Conservation (phyloP, 2,329 filamentous ascomycete genomes). For the Emmonsia crescens region DNA sequence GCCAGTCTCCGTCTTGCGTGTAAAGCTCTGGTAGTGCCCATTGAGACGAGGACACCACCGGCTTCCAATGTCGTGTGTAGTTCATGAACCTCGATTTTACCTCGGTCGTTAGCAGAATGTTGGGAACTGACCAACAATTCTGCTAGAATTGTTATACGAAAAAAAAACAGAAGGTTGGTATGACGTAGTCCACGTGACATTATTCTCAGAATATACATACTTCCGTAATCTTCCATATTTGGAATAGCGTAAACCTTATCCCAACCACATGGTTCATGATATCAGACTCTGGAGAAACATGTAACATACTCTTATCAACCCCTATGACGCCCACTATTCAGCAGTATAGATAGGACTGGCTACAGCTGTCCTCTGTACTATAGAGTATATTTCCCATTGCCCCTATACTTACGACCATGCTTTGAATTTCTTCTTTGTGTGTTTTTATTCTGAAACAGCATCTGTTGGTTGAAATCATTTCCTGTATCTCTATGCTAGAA, state of each 20-base stretch:
- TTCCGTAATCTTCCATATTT: not conserved
- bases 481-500: not conserved
- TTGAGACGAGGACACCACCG: slow-evolving; percentile 19
- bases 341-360: not conserved
- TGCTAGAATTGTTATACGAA: not conserved
- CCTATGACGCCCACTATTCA: not conserved
- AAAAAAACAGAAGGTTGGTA: not conserved
- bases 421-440: not conserved
- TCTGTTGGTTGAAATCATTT: not conserved
- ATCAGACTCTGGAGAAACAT: not conserved
- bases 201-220: not conserved
- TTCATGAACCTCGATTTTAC: slow-evolving; percentile 3
- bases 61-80: slow-evolving; percentile 2
- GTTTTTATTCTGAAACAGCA: not conserved
- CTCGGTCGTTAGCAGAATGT: not conserved
- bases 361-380: not conserved
- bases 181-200: not conserved
- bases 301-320: too few species aligned
- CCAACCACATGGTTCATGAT: not conserved
- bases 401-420: not conserved
- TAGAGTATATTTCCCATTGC: not conserved
- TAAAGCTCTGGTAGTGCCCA: slow-evolving; percentile 25
- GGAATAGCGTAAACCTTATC: not conserved
- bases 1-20: slow-evolving; percentile 28
- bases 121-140: not conserved